phyloP scores from a whole-genome alignment of 2,329 filamentous ascomycete genomes.

The Diatrype stigma region DNA sequence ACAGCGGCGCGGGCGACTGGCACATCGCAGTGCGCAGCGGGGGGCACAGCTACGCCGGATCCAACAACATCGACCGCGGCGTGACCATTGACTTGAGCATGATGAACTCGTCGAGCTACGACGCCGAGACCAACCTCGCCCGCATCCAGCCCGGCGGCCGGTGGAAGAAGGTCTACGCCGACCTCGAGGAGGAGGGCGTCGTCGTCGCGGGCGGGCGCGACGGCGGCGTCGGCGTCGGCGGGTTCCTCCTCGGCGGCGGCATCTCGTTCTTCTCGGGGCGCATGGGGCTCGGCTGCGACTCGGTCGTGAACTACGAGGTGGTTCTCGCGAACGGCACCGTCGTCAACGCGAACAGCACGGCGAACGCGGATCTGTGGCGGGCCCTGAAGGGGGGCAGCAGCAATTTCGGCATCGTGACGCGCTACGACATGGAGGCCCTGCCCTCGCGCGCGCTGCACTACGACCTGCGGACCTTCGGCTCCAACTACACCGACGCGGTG shows the following conservation, averaged over 20 bases:
- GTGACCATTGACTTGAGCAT: constrained; percentile 40
- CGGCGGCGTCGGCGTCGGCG: constrained; percentile 26
- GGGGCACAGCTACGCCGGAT: constrained; percentile 41
- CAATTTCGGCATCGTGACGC: constrained; percentile 42
- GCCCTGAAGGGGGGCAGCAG: constrained; percentile 44
- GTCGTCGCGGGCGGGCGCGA: constrained; percentile 25
- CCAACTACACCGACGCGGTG: constrained; percentile 12
- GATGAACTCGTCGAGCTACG: constrained; percentile 30
- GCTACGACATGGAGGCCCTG: constrained; percentile 30
- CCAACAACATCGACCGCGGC: constrained; percentile 38
- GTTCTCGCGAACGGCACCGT: constrained; percentile 39
- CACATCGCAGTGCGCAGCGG: constrained; percentile 46
- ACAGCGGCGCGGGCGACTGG: constrained; percentile 22
- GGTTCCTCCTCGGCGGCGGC: constrained; percentile 26
- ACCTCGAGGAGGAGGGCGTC: constrained; percentile 17
- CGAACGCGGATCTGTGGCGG: constrained; percentile 39
- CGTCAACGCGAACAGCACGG: constrained; percentile 33
- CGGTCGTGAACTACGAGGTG: constrained; percentile 36
- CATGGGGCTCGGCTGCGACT: constrained; percentile 37
- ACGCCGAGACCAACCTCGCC: constrained; percentile 26
- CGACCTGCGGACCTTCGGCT: constrained; percentile 12
- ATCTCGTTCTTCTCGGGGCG: constrained; percentile 15
- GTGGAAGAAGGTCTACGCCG: constrained; percentile 24
- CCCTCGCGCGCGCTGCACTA: constrained; percentile 17
- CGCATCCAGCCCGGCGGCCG: constrained; percentile 27